Evolutionary conservation across 306 rosid species (phyloP).

Genomic region (Rosa multiflora): DNA sequence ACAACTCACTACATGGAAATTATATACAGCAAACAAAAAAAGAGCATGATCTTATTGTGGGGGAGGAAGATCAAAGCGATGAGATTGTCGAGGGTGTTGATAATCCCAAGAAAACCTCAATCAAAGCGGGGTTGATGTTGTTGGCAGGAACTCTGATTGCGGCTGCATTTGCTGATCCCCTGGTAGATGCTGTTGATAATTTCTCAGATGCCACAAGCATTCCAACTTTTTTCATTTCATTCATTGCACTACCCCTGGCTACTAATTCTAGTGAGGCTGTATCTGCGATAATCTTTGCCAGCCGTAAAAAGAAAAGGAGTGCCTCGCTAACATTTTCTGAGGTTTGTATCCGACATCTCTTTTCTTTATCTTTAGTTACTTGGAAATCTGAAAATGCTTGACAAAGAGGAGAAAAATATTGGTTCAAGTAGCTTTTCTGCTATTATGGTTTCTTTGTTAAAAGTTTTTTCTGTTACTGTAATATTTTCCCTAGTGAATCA

Average conservation of each 20-base stretch:
- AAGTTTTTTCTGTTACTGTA: neutral
- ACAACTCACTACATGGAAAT: constrained; percentile 10
- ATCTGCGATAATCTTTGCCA: constrained; percentile 78
- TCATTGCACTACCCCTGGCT: constrained; percentile 84
- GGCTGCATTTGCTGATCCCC: constrained; percentile 87
- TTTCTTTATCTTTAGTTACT: neutral
- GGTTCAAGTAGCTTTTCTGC: neutral
- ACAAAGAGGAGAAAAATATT: too few species aligned
- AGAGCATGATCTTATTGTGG: constrained; percentile 54
- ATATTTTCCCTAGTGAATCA: neutral
- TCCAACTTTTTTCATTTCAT: constrained; percentile 97
- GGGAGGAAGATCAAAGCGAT: constrained; percentile 43
- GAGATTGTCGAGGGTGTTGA: constrained; percentile 47
- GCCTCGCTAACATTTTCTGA: constrained; percentile 90
- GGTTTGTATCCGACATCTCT: constrained; percentile 48
- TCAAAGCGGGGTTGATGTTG: constrained; percentile 66
- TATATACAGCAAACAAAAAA: constrained; percentile 58
- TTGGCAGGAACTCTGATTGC: constrained; percentile 75
- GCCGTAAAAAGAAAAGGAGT: constrained; percentile 72
- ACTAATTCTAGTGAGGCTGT: constrained; percentile 90
- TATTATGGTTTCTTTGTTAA: neutral
- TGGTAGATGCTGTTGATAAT: constrained; percentile 88
- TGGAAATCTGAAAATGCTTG: too few species aligned
- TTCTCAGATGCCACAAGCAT: constrained; percentile 84
- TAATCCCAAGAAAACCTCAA: constrained; percentile 35